phyloP scores from a whole-genome alignment of 192 early-diverging fungal genomes.

The Coemansia asiatica region DNA sequence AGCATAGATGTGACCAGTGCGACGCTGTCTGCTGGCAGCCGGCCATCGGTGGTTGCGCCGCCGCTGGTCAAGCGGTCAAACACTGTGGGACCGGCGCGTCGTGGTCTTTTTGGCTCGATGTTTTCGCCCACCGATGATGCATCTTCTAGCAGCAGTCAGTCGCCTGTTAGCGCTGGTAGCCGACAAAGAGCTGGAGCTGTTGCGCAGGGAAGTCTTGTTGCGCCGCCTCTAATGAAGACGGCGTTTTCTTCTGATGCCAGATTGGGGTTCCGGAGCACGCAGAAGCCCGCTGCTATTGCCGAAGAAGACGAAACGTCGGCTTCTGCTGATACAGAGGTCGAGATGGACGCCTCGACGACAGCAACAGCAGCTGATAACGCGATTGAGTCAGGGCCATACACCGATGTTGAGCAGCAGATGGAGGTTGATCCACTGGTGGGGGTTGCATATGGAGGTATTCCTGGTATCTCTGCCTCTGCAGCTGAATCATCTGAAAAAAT shows the following conservation, averaged over 20 bases:
- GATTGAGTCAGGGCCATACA: conserved; percentile 2
- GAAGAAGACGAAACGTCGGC: conserved; percentile 7
- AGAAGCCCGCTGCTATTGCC: conserved; percentile 6
- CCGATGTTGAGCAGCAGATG: conserved; percentile 3
- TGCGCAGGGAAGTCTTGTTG: not conserved
- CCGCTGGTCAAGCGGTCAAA: conserved; percentile 46
- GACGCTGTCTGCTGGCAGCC: not conserved
- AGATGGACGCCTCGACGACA: not conserved
- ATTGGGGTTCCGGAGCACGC: not conserved
- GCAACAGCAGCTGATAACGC: not conserved
- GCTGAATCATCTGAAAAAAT: not conserved
- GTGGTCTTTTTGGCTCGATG: conserved; percentile 33
- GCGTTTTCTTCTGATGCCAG: conserved; percentile 23
- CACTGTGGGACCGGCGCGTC: conserved; percentile 37
- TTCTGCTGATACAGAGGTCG: not conserved
- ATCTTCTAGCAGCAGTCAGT: not conserved
- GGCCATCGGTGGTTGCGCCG: conserved; percentile 2
- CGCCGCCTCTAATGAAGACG: conserved; percentile 9
- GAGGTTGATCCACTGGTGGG: not conserved
- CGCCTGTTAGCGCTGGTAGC: not conserved
- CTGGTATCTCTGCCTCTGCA: not conserved
- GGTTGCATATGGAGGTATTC: not conserved
- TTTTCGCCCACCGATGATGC: conserved; percentile 10
- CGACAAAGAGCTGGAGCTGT: not conserved
- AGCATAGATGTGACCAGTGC: conserved; percentile 44